A percentile compares a stretch with the other conserved stretches of the same genome.
Conservation (phyloP, 352 stramenopile genomes). For the Pythium plurisporium region DNA sequence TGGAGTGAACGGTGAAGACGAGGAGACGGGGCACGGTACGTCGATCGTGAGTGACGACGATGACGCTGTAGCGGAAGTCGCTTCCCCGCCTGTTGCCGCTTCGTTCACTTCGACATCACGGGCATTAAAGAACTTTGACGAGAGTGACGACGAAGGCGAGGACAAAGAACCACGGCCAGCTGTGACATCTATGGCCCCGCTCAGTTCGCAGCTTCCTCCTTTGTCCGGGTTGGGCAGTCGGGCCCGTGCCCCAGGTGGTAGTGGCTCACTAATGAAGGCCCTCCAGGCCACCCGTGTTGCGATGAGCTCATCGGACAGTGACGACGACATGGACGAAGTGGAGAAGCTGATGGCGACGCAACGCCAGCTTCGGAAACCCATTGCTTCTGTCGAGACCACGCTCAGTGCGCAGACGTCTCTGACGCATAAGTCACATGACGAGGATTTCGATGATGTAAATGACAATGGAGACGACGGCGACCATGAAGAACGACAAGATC, state of each 20-base stretch:
- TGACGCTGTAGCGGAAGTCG: neutral
- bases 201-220: constrained; percentile 3
- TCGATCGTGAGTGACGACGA: neutral
- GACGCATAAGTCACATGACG: neutral
- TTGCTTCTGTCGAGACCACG: neutral
- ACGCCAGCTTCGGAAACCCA: neutral
- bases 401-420: neutral
- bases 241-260: neutral
- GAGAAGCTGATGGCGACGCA: neutral
- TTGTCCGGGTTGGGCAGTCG: neutral
- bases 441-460: neutral
- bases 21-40: no score
- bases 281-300: constrained; percentile 10
- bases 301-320: constrained; percentile 8
- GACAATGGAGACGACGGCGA: neutral
- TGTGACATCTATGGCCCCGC: neutral
- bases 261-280: constrained; percentile 19
- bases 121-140: constrained; percentile 14
- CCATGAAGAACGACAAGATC: neutral
- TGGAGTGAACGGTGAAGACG: neutral
- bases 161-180: neutral
- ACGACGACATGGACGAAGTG: constrained; percentile 31
- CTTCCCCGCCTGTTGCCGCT: neutral
- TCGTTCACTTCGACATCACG: neutral
- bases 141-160: constrained; percentile 18